Base-by-base conservation (phyloP, 2,329 filamentous ascomycete genomes). In the Nigrospora sphaerica region DNA sequence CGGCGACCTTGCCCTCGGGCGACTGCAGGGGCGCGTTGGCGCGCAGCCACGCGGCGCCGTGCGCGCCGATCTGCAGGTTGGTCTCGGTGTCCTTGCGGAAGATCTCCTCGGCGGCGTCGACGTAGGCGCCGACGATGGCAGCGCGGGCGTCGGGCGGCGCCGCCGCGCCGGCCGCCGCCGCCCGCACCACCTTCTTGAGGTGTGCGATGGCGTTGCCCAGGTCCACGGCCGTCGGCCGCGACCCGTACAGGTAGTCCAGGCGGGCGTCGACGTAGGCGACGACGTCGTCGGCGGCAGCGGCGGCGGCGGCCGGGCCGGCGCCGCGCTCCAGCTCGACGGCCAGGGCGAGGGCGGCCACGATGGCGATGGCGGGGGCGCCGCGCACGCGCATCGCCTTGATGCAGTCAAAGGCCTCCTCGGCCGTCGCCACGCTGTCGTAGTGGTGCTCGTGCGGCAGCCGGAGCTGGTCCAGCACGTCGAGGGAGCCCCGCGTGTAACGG, bases 221-320 rank as follows among this genome's bases (percentile, higher is more conserved):
- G 63, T 98, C 95, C 41, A 98, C 93, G 6, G 93, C 93, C 1
- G 93, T 98, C 1, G 93, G 93, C 38, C 93, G 80, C 61, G 90
- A 95, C 40, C 83, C 86, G 56, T 93, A 85, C 40, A 98, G 77
- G 62, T 95, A 96, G 55, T 92, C 83, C 39, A 98, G 74, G 47
- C 87, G 88, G 40, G 81, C 74, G 48, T 83, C 73, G 52, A 96
- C 88, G 62, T 87, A 86, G 2, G 77, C 67, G 39, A 91, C 79
- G 42, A 86, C 77, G 41, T 86, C 81, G 0, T 70, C 62, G 0
- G 71, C 62, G 0, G 67, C 68, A 0, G 62, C 56, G 1, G 79
- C 75, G 4, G 71, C 65, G 32, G 67, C 52, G 1, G 78, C 69
- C 6, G 75, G 55, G 53, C 71, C 72, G 14, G 56, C 54, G 49